phyloP scores from a whole-genome alignment of 108 stramenopile species.

The Craspedostauros australis region DNA sequence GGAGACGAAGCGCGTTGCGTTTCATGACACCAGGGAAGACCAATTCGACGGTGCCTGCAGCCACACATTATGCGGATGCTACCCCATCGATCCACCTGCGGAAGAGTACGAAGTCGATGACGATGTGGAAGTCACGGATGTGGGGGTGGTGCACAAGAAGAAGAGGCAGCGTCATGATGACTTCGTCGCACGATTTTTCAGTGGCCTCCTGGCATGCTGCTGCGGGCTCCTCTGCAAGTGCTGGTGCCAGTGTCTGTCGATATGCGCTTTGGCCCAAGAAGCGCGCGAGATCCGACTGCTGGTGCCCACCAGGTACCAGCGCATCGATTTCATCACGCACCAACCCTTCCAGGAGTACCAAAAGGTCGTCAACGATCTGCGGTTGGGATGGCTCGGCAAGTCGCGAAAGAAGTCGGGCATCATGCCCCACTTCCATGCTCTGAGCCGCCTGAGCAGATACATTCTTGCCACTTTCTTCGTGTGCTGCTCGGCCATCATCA shows the following conservation, averaged over 20 bases:
- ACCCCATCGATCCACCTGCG: constrained; percentile 64
- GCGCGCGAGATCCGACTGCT: constrained; percentile 73
- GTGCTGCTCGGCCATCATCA: constrained; percentile 23
- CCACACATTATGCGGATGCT: constrained; percentile 82
- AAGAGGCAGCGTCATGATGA: constrained; percentile 56
- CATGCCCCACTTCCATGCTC: constrained; percentile 63
- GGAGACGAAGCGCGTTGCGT: constrained; percentile 33
- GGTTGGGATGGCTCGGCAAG: constrained; percentile 61
- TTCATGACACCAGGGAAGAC: constrained; percentile 65
- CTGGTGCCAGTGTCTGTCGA: constrained; percentile 77
- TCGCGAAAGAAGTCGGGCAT: constrained; percentile 36
- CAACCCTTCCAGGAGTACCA: constrained; percentile 85
- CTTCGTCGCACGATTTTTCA: constrained; percentile 53
- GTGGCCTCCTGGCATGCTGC: constrained; percentile 48
- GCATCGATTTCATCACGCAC: constrained; percentile 78
- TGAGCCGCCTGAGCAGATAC: constrained; percentile 64
- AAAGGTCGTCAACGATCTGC: constrained; percentile 65
- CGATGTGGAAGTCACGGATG: constrained; percentile 29
- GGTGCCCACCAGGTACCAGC: constrained; percentile 69
- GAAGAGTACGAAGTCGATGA: constrained; percentile 64
- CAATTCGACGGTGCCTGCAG: constrained; percentile 83
- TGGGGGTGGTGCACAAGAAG: constrained; percentile 25
- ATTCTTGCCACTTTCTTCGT: constrained; percentile 48
- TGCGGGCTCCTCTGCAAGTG: constrained; percentile 71
- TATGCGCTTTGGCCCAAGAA: constrained; percentile 84